Base-by-base conservation (phyloP, 108 stramenopile genomes). In the Nitzschia putrida region DNA sequence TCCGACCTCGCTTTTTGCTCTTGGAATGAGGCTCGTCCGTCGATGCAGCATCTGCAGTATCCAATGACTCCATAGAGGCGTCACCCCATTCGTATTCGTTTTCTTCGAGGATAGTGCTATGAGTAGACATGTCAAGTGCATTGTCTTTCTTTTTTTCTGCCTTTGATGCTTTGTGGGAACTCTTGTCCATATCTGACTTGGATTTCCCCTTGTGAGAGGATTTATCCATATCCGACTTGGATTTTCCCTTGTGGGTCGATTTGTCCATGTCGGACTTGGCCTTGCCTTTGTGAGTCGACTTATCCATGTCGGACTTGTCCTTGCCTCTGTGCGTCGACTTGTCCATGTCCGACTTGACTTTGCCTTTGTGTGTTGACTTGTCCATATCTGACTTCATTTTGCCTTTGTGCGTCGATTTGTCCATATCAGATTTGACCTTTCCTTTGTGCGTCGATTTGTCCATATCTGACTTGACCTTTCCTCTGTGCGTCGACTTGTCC, bases 131-230 rank as follows among this genome's bases (percentile, higher is more conserved):
- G 21, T 22, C 21, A 21, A 22, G 16, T 21, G 22, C 22, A 13
- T 55, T 55, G 23, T 24, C 22, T 3, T 3, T 7, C 23, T 22
- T 55, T 24, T 22, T 24, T 8, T 55, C 24, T 7, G 54, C 21
- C 54, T 25, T 55, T 13, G 29, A 16, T 40, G 29, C 38, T 59
- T 59, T 59, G 39, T 59, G 58, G 3, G 34, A 25, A 9, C 34
- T 38, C 58, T 59, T 59, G 20, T 59, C 58, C 58, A 59, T 40
- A 8, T 59, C 29, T 2, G n/a, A 18, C n/a, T 49, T 49, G 14
- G 47, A 49, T 49, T 49, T 49, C 29, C 29, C 29, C 47, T 6
- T 49, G 18, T 49, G 47, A 3, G 47, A 49, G 18, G 47, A 49
- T 5, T 49, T 49, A 5, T 49, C 47, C 47, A 49, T 49, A 49